Percentiles rank a stretch among this genome's conserved stretches.
Conservation (phyloP, 2,329 filamentous ascomycete species). For the Fusarium fujikuroi region DNA sequence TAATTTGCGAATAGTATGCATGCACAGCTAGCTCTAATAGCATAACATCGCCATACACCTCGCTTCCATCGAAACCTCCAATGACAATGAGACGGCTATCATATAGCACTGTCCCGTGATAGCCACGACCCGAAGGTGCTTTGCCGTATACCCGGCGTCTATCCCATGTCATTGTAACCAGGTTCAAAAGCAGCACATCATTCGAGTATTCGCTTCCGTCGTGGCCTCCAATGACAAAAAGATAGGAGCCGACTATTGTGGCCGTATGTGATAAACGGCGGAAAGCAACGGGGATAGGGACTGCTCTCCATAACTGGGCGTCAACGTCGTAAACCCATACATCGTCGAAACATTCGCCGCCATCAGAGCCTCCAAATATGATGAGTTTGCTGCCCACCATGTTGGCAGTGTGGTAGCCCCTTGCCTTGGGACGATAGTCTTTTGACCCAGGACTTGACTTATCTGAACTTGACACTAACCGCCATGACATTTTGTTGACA, state of each 20-base stretch:
- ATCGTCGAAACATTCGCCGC: constrained; percentile 77
- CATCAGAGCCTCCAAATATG: constrained; percentile 76
- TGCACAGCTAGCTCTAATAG: constrained; percentile 75
- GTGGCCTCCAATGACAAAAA: constrained; percentile 77
- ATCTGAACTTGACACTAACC: constrained; percentile 65
- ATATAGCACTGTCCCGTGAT: constrained; percentile 73
- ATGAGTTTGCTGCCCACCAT: constrained; percentile 79
- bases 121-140: constrained; percentile 71
- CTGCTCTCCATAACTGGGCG: constrained; percentile 66
- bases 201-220: constrained; percentile 77
- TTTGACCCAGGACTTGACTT: constrained; percentile 46
- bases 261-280: constrained; percentile 74
- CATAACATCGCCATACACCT: constrained; percentile 75
- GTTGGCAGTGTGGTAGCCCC: constrained; percentile 78
- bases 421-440: constrained; percentile 67
- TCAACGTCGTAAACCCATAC: constrained; percentile 80
- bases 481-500: constrained; percentile 74
- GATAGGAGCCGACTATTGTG: constrained; percentile 75
- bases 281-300: constrained; percentile 69
- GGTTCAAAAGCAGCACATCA: constrained; percentile 74
- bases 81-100: constrained; percentile 73
- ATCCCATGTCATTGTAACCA: constrained; percentile 81
- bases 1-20: constrained; percentile 79
- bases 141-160: constrained; percentile 71
- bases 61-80: constrained; percentile 74